Percentiles rank a stretch among this genome's conserved stretches.
Evolutionary conservation across 2,329 filamentous ascomycete genomes (phyloP).

Genomic region (Dactylonectria estremocensis): DNA sequence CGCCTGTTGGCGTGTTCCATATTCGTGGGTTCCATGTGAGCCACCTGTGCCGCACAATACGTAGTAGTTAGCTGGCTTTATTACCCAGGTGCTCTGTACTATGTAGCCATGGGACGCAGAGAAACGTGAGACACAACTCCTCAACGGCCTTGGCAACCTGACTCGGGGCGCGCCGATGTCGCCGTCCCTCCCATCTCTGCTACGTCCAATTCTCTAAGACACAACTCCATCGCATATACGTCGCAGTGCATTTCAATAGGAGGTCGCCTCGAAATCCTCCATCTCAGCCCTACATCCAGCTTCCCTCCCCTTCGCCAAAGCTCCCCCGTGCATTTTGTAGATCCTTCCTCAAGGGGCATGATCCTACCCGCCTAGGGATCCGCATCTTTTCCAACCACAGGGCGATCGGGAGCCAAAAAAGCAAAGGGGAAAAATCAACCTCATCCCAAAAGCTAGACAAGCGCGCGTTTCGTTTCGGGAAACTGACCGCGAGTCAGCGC

Average conservation of each 20-base stretch:
- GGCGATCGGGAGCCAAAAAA: background rate
- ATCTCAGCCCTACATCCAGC: background rate
- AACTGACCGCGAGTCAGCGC: background rate
- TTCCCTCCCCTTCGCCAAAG: background rate
- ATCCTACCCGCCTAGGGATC: background rate
- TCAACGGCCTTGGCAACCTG: background rate
- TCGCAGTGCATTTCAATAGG: background rate
- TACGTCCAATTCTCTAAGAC: background rate
- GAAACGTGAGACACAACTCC: background rate
- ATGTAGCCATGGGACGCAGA: background rate
- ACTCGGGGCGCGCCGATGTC: background rate
- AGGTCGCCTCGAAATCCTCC: background rate
- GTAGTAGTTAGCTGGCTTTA: background rate
- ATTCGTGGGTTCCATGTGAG: constrained; percentile 2
- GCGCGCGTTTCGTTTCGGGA: background rate
- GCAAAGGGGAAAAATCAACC: background rate
- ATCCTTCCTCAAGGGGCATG: background rate
- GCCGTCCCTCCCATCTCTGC: background rate
- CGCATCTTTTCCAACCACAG: too few species aligned
- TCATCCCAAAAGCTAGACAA: background rate
- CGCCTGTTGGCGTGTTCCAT: background rate
- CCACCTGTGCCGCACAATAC: background rate
- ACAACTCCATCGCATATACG: background rate
- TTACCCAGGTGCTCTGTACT: too few species aligned
- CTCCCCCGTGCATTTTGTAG: background rate